phyloP scores from a whole-genome alignment of 441 rosid species.

The Populus hybrid region DNA sequence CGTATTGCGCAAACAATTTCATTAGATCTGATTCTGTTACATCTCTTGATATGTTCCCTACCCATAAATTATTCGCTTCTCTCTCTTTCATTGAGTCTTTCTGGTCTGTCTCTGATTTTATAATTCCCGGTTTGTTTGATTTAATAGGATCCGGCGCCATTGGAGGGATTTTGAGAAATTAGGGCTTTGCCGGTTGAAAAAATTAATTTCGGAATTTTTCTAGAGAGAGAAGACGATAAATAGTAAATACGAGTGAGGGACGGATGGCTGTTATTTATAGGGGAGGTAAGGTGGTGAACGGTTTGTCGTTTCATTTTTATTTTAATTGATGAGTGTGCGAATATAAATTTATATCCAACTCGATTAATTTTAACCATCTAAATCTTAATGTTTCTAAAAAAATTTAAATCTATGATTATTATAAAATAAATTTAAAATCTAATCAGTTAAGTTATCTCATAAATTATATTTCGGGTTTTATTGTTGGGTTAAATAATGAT shows the following conservation, averaged over 20 bases:
- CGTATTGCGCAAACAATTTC: slow-evolving; percentile 51
- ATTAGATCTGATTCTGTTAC: slow-evolving; percentile 57
- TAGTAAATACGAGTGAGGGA: not conserved
- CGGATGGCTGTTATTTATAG: not conserved
- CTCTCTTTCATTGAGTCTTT: slow-evolving; percentile 9
- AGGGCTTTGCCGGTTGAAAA: slow-evolving; percentile 2
- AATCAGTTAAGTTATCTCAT: rapidly evolving
- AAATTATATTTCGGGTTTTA: too few relatives aligned
- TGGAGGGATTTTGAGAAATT: not conserved
- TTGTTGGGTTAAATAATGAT: too few relatives aligned
- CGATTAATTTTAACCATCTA: too few relatives aligned
- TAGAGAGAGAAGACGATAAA: not conserved
- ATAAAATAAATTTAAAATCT: too few relatives aligned
- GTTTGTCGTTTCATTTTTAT: not conserved
- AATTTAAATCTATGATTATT: rapidly evolving
- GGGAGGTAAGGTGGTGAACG: not conserved
- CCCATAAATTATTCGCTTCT: slow-evolving; percentile 80
- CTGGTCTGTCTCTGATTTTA: slow-evolving; percentile 29
- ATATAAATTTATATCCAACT: too few relatives aligned
- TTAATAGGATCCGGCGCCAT: slow-evolving; percentile 40
- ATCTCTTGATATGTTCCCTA: slow-evolving; percentile 54
- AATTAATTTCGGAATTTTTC: not conserved
- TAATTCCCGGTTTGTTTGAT: slow-evolving; percentile 29
- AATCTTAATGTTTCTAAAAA: too few relatives aligned
- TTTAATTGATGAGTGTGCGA: too few relatives aligned